phyloP scores from a whole-genome alignment of 352 stramenopile species.

The Discostella stelligera region DNA sequence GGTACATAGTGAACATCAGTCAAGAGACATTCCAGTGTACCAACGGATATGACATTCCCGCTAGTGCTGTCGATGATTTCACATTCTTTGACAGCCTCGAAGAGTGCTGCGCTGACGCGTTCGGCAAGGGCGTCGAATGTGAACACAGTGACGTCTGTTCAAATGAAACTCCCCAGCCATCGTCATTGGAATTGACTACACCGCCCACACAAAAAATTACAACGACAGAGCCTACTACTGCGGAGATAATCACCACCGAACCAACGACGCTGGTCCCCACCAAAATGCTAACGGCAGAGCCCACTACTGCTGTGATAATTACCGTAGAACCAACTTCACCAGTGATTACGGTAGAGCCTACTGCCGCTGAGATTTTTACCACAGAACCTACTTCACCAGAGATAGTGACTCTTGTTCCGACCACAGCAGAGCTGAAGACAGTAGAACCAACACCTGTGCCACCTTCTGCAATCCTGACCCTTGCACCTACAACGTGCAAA shows the following conservation, averaged over 20 bases:
- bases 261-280: background rate
- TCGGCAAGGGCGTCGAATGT: conserved; percentile 1
- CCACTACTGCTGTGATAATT: background rate
- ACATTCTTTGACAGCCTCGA: conserved; percentile 4
- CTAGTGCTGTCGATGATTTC: background rate
- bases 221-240: background rate
- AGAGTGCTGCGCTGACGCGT: conserved; percentile 15
- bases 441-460: background rate
- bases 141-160: conserved; percentile 9
- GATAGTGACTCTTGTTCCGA: background rate
- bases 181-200: background rate
- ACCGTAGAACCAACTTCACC: background rate
- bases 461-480: background rate
- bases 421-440: background rate
- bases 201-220: background rate
- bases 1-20: conserved; percentile 18
- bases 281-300: background rate
- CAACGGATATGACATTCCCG: conserved; percentile 22
- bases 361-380: background rate
- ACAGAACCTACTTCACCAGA: background rate
- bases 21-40: conserved; percentile 10
- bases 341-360: background rate
- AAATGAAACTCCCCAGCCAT: conserved; percentile 1
- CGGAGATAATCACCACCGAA: background rate
- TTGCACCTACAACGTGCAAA: background rate